Percentiles rank a stretch among this genome's conserved stretches.
These are phyloP conservation scores for Suillus alpinus DNA, from an alignment of 768 basidiomycete species.

Conservation along the genomic window DNA sequence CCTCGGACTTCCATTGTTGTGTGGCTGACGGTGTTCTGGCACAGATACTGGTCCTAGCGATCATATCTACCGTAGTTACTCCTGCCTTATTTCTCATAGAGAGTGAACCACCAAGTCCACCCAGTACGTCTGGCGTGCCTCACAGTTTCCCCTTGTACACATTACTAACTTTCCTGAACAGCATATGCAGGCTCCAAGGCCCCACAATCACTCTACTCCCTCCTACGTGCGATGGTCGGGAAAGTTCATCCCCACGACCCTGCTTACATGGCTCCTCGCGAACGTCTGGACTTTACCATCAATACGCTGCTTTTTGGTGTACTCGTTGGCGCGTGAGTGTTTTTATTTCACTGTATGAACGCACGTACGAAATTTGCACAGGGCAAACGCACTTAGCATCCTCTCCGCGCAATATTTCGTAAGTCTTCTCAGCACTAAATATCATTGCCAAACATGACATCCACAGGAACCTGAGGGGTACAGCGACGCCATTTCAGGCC, in stretches of 20 bases:
- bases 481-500: slow-evolving; percentile 58
- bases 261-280: slow-evolving; percentile 57
- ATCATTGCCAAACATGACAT: background rate
- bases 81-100: slow-evolving; percentile 61
- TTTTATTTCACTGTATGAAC: background rate
- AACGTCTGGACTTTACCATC: slow-evolving; percentile 71
- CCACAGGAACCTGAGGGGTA: slow-evolving; percentile 71
- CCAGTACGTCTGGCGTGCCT: slow-evolving; percentile 47
- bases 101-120: slow-evolving; percentile 68
- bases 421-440: slow-evolving; percentile 18
- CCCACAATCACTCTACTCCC: slow-evolving; percentile 50
- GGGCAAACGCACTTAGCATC: slow-evolving; percentile 61
- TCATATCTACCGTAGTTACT: slow-evolving; percentile 60
- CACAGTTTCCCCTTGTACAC: background rate
- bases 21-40: background rate
- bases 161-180: slow-evolving; percentile 22
- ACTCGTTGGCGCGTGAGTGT: slow-evolving; percentile 59
- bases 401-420: slow-evolving; percentile 71
- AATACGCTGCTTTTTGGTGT: slow-evolving; percentile 59
- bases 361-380: slow-evolving; percentile 21
- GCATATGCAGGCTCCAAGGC: slow-evolving; percentile 68
- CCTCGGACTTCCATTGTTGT: background rate
- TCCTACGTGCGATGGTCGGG: slow-evolving; percentile 55
- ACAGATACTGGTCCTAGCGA: slow-evolving; percentile 70
- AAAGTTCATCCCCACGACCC: slow-evolving; percentile 32